Evolutionary conservation across 306 rosid genomes (phyloP).

Genomic region (Casuarina glauca): DNA sequence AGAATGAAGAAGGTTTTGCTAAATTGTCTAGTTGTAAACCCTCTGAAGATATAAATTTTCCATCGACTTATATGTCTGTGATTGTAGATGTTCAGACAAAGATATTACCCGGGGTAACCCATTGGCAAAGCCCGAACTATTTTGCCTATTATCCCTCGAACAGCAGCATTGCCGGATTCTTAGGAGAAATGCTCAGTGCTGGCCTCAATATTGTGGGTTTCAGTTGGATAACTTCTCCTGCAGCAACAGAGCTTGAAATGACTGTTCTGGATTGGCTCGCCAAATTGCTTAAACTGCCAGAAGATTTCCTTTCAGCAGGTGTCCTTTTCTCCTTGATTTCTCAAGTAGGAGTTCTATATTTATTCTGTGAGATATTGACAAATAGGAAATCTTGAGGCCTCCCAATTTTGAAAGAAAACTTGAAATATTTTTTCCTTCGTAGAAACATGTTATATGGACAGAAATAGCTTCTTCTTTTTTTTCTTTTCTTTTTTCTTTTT

Average conservation of each 20-base stretch:
- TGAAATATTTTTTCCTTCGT: background rate
- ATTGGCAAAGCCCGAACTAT: conserved; percentile 97
- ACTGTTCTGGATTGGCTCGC: conserved; percentile 95
- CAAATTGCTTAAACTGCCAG: conserved; percentile 62
- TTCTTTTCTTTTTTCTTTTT: too few species aligned
- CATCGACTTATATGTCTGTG: conserved; percentile 2
- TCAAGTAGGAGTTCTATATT: background rate
- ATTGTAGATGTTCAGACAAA: conserved; percentile 75
- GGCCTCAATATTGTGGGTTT: conserved; percentile 89
- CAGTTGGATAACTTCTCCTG: conserved; percentile 96
- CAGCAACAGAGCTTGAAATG: conserved; percentile 93
- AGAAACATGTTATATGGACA: background rate
- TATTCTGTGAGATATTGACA: background rate
- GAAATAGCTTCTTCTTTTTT: background rate
- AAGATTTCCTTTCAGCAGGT: conserved; percentile 76
- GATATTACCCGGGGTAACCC: conserved; percentile 94
- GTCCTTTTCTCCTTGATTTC: conserved; percentile 8
- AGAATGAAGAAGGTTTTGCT: background rate
- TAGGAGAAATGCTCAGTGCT: conserved; percentile 98
- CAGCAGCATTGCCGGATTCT: conserved; percentile 90
- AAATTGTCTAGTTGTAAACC: background rate
- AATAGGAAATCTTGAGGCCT: background rate
- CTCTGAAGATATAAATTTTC: conserved; percentile 23
- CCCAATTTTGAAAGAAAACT: background rate
- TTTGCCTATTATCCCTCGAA: conserved; percentile 92